Percentiles rank a stretch among this genome's conserved stretches.
Evolutionary conservation across 2,329 filamentous ascomycete species (phyloP).

Genomic region (Pseudocercospora pini-densiflorae): DNA sequence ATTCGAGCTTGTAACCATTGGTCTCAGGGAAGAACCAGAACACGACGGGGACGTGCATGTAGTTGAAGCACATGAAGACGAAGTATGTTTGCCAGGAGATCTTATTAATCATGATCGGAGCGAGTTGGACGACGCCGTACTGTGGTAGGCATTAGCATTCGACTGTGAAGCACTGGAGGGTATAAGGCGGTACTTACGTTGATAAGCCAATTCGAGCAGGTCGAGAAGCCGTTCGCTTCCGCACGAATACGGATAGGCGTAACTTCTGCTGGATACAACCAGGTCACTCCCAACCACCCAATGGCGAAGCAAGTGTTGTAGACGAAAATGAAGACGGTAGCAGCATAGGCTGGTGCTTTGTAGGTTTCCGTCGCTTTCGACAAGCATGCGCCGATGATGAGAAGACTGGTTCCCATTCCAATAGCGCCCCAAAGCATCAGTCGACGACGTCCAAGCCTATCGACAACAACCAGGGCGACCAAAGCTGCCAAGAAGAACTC

Average conservation of each 20-base stretch:
- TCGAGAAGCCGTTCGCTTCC: slow-evolving; percentile 59
- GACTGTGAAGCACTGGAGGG: slow-evolving; percentile 46
- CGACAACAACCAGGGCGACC: slow-evolving; percentile 65
- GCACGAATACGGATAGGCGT: slow-evolving; percentile 55
- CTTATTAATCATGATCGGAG: slow-evolving; percentile 53
- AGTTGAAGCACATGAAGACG: slow-evolving; percentile 49
- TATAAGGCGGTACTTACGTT: slow-evolving; percentile 15
- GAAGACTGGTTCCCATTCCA: slow-evolving; percentile 34
- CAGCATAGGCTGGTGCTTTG: slow-evolving; percentile 31
- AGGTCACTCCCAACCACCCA: slow-evolving; percentile 39
- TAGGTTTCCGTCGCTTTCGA: slow-evolving; percentile 16
- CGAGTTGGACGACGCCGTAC: slow-evolving; percentile 35
- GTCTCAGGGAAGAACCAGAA: slow-evolving; percentile 31
- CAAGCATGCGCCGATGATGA: slow-evolving; percentile 29
- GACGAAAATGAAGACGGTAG: slow-evolving; percentile 39
- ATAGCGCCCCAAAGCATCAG: slow-evolving; percentile 38
- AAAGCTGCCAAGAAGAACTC: slow-evolving; percentile 34
- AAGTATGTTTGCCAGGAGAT: slow-evolving; percentile 57
- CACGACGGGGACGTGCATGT: slow-evolving; percentile 21
- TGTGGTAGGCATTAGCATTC: slow-evolving; percentile 49
- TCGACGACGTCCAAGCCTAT: slow-evolving; percentile 60
- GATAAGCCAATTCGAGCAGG: slow-evolving; percentile 50
- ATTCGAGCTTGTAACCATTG: slow-evolving; percentile 33
- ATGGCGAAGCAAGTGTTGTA: slow-evolving; percentile 36
- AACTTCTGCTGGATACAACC: slow-evolving; percentile 43